phyloP scores from a whole-genome alignment of 2,329 filamentous ascomycete species.

The Exophiala phaeomuriformis region DNA sequence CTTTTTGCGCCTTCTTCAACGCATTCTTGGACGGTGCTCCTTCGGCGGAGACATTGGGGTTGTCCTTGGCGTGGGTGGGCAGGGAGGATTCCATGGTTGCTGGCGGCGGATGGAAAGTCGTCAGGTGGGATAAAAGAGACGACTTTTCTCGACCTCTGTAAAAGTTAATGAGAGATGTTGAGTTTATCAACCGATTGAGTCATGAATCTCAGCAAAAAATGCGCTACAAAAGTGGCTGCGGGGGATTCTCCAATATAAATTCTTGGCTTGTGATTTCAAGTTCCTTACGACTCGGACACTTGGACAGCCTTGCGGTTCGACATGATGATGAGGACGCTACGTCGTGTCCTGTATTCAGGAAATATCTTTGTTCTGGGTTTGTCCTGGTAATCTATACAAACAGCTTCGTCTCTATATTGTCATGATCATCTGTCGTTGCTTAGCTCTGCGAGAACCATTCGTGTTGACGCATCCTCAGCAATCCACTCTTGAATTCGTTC shows the following conservation, averaged over 20 bases:
- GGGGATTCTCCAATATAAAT: neutral
- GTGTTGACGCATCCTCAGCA: slow-evolving; percentile 47
- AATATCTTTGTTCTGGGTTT: no score
- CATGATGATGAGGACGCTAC: no score
- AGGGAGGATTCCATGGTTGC: slow-evolving; percentile 18
- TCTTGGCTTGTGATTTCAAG: no score
- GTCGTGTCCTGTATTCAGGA: no score
- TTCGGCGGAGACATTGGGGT: slow-evolving; percentile 23
- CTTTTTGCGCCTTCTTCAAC: slow-evolving; percentile 80
- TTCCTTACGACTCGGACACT: no score
- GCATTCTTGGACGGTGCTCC: slow-evolving; percentile 64
- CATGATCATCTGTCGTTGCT: neutral
- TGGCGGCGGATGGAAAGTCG: neutral
- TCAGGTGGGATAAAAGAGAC: neutral
- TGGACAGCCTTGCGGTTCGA: no score
- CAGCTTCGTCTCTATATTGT: no score
- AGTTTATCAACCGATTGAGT: neutral
- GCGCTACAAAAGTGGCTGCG: neutral
- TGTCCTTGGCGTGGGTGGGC: slow-evolving; percentile 23
- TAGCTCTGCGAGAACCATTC: neutral
- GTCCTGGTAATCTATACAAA: no score
- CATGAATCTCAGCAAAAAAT: neutral
- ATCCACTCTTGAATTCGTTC: slow-evolving; percentile 63
- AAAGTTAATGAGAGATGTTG: neutral
- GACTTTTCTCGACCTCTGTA: slow-evolving; percentile 1